Evolutionary conservation across 164 flowering plant species (phyloP), one percentile per base, ranked within the genome.

Genomic region (Stephania yunnanensis): DNA sequence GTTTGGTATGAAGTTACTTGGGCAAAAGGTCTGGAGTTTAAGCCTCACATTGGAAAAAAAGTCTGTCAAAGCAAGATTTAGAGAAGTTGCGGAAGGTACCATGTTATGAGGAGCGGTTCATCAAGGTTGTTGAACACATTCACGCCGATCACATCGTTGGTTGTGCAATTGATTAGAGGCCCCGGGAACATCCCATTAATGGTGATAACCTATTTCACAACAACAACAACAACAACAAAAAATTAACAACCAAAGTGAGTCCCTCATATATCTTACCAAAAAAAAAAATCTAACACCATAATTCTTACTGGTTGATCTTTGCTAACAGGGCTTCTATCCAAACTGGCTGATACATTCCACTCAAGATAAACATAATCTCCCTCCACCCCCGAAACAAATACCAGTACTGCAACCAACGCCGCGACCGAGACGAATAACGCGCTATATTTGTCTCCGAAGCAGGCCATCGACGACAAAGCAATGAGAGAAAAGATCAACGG

Each of bases 171-270:
- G 81, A 92, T 82, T 5, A 88, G 78, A 0, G 95, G 95, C 55
- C 95, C 95, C 0, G 93, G 93, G 70, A 92, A 91, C 89, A 80
- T 73, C 5, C 86, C 92, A 75, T 92, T 92, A 71, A 92, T 90
- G 55, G 86, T 83, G 7, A 92, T 92, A 15, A 90, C 91, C 94
- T 92, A 82, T 73, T 55, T 55, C 10, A 71, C 12, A 8, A 30
- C 42, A 53, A 55, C 12, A 42, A 11, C 50, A 13, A 55, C 53
- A 48, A 12, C 8, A 48, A 48, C 53, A 12, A n/a, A 17, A 9
- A 9, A 19, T 7, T 19, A 19, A n/a, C 20, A 19, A 19, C 15
- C 20, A 63, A 63, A 19, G 20, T 63, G 6, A 63, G 9, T 63
- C 20, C 66, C 19, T 6, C 10, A 61, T 7, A 61, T 7, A n/a